Conservation (phyloP, 2,329 filamentous ascomycete species). For the Tolypocladium capitatum region DNA sequence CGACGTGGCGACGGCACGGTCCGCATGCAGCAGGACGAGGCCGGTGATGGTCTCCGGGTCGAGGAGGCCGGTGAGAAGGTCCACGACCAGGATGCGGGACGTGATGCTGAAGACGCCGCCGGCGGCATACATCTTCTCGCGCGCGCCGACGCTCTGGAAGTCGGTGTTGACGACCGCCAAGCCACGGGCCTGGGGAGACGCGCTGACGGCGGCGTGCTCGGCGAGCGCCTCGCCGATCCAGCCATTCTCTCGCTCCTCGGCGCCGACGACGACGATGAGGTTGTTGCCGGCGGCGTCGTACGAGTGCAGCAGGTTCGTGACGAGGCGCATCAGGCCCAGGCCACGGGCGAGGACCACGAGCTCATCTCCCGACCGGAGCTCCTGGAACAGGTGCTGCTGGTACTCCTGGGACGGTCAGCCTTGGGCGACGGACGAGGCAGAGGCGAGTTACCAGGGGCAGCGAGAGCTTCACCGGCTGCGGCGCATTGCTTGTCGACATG, state of each 20-base stretch:
- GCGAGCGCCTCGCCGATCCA: conserved; percentile 96
- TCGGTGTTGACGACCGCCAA: conserved; percentile 91
- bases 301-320: conserved; percentile 92
- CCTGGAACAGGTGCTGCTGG: conserved; percentile 89
- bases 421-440: neutral
- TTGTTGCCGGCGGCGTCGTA: conserved; percentile 96
- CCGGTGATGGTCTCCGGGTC: conserved; percentile 78
- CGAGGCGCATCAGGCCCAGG: conserved; percentile 77
- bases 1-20: conserved; percentile 73
- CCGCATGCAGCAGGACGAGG: conserved; percentile 75
- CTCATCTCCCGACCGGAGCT: conserved; percentile 82
- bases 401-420: conserved; percentile 47
- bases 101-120: conserved; percentile 95
- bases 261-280: conserved; percentile 75
- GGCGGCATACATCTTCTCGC: conserved; percentile 81
- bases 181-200: conserved; percentile 67
- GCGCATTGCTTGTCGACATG: conserved; percentile 41
- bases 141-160: conserved; percentile 68
- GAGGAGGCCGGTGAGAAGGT: conserved; percentile 73
- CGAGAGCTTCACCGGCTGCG: conserved; percentile 67
- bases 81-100: conserved; percentile 86
- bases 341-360: conserved; percentile 85
- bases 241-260: conserved; percentile 84
- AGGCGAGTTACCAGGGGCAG: conserved; percentile 36
- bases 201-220: conserved; percentile 87